A percentile compares a stretch with the other conserved stretches of the same genome.
phyloP scores from a whole-genome alignment of 1,284 basidiomycete species.

The Fistulina hepatica region DNA sequence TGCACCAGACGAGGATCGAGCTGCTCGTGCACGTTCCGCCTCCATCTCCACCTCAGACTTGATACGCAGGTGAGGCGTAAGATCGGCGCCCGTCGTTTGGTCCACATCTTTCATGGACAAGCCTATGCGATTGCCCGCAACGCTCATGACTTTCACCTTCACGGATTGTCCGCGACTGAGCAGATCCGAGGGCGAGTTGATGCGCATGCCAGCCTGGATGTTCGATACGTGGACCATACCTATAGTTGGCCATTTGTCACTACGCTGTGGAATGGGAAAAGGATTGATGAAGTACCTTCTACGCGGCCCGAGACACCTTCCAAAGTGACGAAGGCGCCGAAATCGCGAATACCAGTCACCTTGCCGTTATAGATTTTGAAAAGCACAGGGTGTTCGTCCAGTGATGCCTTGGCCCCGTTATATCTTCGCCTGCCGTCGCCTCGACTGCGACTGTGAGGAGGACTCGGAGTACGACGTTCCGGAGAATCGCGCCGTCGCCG shows the following conservation, averaged over 20 bases:
- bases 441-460: conserved; percentile 35
- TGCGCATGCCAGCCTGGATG: conserved; percentile 74
- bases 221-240: conserved; percentile 95
- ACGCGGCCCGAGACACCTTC: conserved; percentile 80
- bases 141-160: conserved; percentile 93
- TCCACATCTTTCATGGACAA: conserved; percentile 98
- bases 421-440: conserved; percentile 32
- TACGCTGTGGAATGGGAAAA: conserved; percentile 6
- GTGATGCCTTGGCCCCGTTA: too few relatives aligned
- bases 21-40: conserved; percentile 58
- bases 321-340: conserved; percentile 87
- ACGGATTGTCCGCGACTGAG: conserved; percentile 77
- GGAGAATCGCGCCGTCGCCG: conserved; percentile 38
- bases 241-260: conserved; percentile 27
- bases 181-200: conserved; percentile 81
- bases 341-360: conserved; percentile 84
- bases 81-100: conserved; percentile 79
- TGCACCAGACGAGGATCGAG: conserved; percentile 52
- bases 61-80: conserved; percentile 88
- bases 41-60: conserved; percentile 88
- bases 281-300: conserved; percentile 57
- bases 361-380: conserved; percentile 94
- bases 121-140: conserved; percentile 71
- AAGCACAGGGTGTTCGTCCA: conserved; percentile 79
- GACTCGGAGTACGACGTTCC: conserved; percentile 42